Percentiles rank a stretch among this genome's conserved stretches.
phyloP scores from a whole-genome alignment of 306 rosid species.

The Dicorynia guianensis region DNA sequence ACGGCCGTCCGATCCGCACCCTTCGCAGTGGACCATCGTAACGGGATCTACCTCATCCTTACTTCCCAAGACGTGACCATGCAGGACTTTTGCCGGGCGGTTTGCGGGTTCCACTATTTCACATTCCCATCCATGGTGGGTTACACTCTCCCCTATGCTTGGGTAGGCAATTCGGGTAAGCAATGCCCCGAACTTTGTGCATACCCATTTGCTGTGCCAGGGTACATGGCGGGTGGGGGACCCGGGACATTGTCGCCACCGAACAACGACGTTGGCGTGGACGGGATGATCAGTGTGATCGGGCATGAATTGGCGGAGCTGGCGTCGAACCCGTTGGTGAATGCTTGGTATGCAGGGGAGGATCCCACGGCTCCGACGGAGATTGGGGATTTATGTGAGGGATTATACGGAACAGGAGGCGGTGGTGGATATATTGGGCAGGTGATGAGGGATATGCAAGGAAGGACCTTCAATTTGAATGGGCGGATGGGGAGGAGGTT shows the following conservation, averaged over 20 bases:
- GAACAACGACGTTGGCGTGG: constrained; percentile 47
- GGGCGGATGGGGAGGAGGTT: constrained; percentile 74
- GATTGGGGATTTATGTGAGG: constrained; percentile 90
- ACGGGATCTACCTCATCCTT: constrained; percentile 78
- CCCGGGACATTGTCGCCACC: constrained; percentile 51
- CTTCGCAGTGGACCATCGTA: constrained; percentile 78
- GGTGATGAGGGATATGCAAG: constrained; percentile 70
- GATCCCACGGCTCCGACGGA: constrained; percentile 97
- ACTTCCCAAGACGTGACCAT: constrained; percentile 73
- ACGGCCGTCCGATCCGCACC: constrained; percentile 74
- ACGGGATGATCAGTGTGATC: constrained; percentile 54
- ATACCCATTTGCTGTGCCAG: constrained; percentile 86
- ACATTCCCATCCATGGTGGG: constrained; percentile 93
- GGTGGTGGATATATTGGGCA: constrained; percentile 93
- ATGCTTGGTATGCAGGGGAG: constrained; percentile 97
- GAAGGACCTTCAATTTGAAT: constrained; percentile 72
- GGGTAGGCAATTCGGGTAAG: constrained; percentile 90
- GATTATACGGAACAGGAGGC: constrained; percentile 86
- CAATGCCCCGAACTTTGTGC: constrained; percentile 96
- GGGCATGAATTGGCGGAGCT: constrained; percentile 56
- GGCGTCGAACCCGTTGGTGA: constrained; percentile 59
- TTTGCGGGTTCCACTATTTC: constrained; percentile 93
- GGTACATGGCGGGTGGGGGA: constrained; percentile 80
- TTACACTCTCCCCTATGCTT: constrained; percentile 85
- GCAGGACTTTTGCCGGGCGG: constrained; percentile 91